Base-by-base conservation (phyloP, 352 stramenopile genomes). In the Globisporangium splendens region DNA sequence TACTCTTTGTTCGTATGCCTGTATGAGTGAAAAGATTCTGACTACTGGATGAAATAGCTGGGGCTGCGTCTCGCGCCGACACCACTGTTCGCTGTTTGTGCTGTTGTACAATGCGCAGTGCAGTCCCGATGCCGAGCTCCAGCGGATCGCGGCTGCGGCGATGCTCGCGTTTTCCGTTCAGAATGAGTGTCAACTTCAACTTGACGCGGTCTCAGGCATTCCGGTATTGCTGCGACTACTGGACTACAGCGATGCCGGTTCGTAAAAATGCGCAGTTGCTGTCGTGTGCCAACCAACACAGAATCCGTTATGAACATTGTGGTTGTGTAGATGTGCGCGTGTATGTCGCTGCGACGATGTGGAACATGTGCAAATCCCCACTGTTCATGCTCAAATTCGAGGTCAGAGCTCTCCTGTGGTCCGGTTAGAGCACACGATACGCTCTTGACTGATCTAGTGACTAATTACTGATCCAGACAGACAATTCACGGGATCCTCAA, bases 341-440 rank as follows among this genome's bases (percentile, higher is more conserved):
- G 7, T 88, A 78, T 42, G 67, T 75, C 3, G 79, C 78, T 7
- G 74, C 70, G 12, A 75, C 62, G 14, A 68, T 89, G 18, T 92
- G 83, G 83, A 90, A 89, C 60, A 54, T 90, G 47, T 77, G 63
- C 55, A 92, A 92, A 52, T 78, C 78, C 6, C 78, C 77, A 4
- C 59, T 78, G 21, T 43, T 92, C 5, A 43, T 89, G 24, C 62
- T 92, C 18, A 87, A 86, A 41, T 67, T 90, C n/a, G 83, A 92
- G 78, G 72, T 80, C 3, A 31, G 31, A 38, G 8, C 1, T 11
- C 31, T 31, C 20, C 41, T 41, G 10, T 4, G 18, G n/a, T 8
- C 11, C 17, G 15, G n/a, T 24, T n/a, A 13, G 1, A 2, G 3
- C 8, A 17, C 8, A 46, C 33, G 21, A 39, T 20, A 12, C n/a